phyloP scores from a whole-genome alignment of 345 rosid genomes.

The Laguncularia racemosa region DNA sequence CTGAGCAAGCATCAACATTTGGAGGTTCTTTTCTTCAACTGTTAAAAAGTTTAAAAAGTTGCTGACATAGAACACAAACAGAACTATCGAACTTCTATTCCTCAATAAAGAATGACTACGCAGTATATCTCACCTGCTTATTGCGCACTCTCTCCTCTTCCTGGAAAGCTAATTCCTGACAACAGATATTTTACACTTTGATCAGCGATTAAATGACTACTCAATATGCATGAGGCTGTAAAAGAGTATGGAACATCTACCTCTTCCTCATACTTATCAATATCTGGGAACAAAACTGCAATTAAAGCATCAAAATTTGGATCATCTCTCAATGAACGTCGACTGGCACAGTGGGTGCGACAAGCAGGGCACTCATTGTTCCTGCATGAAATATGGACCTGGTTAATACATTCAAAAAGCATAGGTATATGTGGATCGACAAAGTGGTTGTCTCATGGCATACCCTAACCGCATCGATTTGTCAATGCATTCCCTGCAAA shows the following conservation, averaged over 20 bases:
- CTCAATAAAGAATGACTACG: too few relatives aligned
- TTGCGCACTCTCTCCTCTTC: slow-evolving; percentile 83
- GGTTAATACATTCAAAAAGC: slow-evolving; percentile 5
- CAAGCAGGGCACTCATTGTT: slow-evolving; percentile 98
- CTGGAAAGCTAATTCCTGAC: slow-evolving; percentile 75
- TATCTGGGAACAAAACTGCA: slow-evolving; percentile 64
- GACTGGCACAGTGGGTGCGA: slow-evolving; percentile 95
- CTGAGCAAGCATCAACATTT: too few relatives aligned
- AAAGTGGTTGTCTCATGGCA: slow-evolving; percentile 7
- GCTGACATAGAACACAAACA: too few relatives aligned
- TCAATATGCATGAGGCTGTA: neutral
- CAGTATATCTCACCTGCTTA: slow-evolving; percentile 52
- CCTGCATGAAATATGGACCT: slow-evolving; percentile 38
- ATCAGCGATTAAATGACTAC: too few relatives aligned
- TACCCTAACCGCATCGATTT: slow-evolving; percentile 98
- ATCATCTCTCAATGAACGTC: slow-evolving; percentile 94
- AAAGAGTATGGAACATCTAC: slow-evolving; percentile 21
- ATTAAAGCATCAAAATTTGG: slow-evolving; percentile 87
- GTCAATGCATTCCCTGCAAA: slow-evolving; percentile 94
- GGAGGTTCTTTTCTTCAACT: too few relatives aligned
- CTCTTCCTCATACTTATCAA: slow-evolving; percentile 77
- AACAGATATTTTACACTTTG: slow-evolving; percentile 4
- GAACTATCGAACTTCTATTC: too few relatives aligned
- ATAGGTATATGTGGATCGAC: neutral
- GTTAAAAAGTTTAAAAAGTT: too few relatives aligned